phyloP scores from a whole-genome alignment of 2,329 filamentous ascomycete species.

The Aspergillus puulaauensis region DNA sequence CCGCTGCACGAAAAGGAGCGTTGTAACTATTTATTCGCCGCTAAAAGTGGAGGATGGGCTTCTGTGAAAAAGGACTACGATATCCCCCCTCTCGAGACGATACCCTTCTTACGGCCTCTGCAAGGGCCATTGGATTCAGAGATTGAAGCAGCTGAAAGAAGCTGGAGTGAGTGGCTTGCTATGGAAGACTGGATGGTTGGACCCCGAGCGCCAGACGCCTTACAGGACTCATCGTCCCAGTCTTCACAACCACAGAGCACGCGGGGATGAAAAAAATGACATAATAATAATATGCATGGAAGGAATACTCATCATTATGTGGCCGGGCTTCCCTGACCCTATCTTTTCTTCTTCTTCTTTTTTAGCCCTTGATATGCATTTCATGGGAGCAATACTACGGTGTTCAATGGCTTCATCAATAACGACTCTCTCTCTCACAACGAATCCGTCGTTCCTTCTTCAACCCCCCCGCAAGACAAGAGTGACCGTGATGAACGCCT shows the following conservation, averaged over 20 bases:
- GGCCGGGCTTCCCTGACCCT: neutral
- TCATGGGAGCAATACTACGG: slow-evolving; percentile 11
- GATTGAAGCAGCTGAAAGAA: slow-evolving; percentile 76
- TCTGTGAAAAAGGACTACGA: slow-evolving; percentile 90
- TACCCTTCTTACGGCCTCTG: slow-evolving; percentile 85
- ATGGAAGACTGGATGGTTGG: slow-evolving; percentile 99
- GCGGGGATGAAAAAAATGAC: slow-evolving; percentile 19
- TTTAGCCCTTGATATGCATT: slow-evolving; percentile 10
- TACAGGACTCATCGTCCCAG: slow-evolving; percentile 39
- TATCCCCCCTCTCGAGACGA: slow-evolving; percentile 75
- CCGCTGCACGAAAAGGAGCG: slow-evolving; percentile 84
- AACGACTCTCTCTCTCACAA: slow-evolving; percentile 8
- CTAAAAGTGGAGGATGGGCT: slow-evolving; percentile 88
- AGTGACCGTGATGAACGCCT: neutral
- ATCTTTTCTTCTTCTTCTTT: neutral
- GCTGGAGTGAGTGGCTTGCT: slow-evolving; percentile 91
- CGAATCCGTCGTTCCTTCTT: neutral
- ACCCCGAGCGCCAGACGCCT: slow-evolving; percentile 63
- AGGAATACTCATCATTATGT: neutral
- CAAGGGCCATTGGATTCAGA: slow-evolving; percentile 74
- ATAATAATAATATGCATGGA: neutral
- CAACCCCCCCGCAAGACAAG: neutral
- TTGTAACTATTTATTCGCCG: slow-evolving; percentile 90
- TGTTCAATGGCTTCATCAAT: slow-evolving; percentile 14
- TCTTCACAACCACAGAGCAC: slow-evolving; percentile 33